Percentiles rank a stretch among this genome's conserved stretches.
Evolutionary conservation across 352 stramenopile species (phyloP).

Genomic region (Pythium periplocum): DNA sequence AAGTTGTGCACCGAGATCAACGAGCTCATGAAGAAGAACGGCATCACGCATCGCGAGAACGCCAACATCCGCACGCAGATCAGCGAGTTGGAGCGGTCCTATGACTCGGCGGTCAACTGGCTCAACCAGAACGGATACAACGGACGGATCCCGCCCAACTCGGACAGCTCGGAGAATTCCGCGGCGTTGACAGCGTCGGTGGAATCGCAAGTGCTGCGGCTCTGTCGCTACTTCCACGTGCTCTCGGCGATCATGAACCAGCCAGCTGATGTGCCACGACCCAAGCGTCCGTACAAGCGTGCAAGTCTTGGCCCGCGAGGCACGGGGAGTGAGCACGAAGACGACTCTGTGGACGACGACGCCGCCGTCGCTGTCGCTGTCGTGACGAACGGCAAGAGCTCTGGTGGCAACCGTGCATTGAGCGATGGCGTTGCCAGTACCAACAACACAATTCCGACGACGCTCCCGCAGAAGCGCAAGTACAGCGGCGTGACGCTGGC

Average conservation of each 20-base stretch:
- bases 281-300: constrained; percentile 24
- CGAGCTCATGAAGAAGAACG: constrained; percentile 44
- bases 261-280: constrained; percentile 22
- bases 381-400: too few relatives aligned
- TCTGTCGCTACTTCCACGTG: constrained; percentile 68
- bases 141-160: constrained; percentile 11
- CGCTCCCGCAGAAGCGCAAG: too few relatives aligned
- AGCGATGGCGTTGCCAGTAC: too few relatives aligned
- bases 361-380: too few relatives aligned
- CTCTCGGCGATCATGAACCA: constrained; percentile 54
- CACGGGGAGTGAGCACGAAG: constrained; percentile 11
- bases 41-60: constrained; percentile 67
- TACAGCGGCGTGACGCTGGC: too few relatives aligned
- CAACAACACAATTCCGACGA: too few relatives aligned
- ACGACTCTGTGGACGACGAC: neutral
- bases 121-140: constrained; percentile 37
- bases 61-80: constrained; percentile 81
- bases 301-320: neutral
- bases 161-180: neutral
- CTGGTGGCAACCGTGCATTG: too few relatives aligned
- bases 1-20: constrained; percentile 73
- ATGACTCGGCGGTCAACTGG: constrained; percentile 47
- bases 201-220: constrained; percentile 48
- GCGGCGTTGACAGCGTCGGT: constrained; percentile 1
- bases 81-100: constrained; percentile 66